Conservation (phyloP, 495 filamentous ascomycete genomes). For the Hyphodiscus hymeniophilus region DNA sequence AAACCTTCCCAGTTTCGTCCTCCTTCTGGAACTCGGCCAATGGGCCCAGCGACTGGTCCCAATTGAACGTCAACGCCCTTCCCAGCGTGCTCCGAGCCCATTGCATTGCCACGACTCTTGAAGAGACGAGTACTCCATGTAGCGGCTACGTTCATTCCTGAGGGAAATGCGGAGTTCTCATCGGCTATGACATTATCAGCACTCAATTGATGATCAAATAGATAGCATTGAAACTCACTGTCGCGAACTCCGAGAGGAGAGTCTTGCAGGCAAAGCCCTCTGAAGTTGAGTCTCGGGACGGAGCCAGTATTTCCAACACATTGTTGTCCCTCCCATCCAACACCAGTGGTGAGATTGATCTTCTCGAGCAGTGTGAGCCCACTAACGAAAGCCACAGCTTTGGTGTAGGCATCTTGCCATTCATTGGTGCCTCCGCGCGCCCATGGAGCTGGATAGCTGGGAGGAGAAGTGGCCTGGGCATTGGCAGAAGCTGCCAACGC, state of each 20-base stretch:
- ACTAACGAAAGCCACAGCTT: slow-evolving; percentile 71
- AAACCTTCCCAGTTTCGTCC: slow-evolving; percentile 83
- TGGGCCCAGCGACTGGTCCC: slow-evolving; percentile 82
- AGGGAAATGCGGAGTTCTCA: slow-evolving; percentile 71
- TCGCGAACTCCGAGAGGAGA: slow-evolving; percentile 76
- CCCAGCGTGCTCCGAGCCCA: slow-evolving; percentile 70
- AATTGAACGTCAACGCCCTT: slow-evolving; percentile 84
- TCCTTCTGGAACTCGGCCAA: slow-evolving; percentile 64
- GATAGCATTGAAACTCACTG: slow-evolving; percentile 31
- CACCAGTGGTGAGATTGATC: slow-evolving; percentile 85
- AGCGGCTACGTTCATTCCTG: slow-evolving; percentile 75
- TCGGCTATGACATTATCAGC: slow-evolving; percentile 48
- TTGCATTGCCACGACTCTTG: slow-evolving; percentile 65
- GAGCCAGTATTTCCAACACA: slow-evolving; percentile 37
- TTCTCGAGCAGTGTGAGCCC: slow-evolving; percentile 83
- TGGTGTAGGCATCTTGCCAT: slow-evolving; percentile 71
- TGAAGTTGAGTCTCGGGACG: slow-evolving; percentile 68
- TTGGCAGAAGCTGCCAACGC: slow-evolving; percentile 10
- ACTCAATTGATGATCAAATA: slow-evolving; percentile 1
- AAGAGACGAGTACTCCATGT: slow-evolving; percentile 56
- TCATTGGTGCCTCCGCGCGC: slow-evolving; percentile 58
- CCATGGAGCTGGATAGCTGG: slow-evolving; percentile 83
- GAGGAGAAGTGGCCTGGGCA: slow-evolving; percentile 32
- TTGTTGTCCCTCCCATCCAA: slow-evolving; percentile 48
- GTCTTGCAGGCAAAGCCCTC: slow-evolving; percentile 74